A percentile compares a stretch with the other conserved stretches of the same genome.
Conservation (phyloP, 2,329 filamentous ascomycete species). For the Colletotrichum noveboracense region DNA sequence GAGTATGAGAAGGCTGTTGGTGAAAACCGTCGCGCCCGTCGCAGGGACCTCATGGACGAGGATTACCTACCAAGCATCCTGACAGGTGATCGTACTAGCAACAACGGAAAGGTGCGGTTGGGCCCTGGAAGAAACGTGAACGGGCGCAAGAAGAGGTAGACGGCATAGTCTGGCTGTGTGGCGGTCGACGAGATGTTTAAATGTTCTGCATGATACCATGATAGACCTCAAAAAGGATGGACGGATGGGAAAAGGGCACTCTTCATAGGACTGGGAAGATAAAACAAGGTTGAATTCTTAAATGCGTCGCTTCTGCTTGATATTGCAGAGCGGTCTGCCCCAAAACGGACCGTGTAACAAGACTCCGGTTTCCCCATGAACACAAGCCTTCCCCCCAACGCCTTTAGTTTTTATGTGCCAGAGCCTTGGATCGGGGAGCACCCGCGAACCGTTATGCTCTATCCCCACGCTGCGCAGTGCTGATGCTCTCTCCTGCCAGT, state of each 20-base stretch:
- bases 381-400: slow-evolving; percentile 18
- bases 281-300: slow-evolving; percentile 3
- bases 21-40: slow-evolving; percentile 69
- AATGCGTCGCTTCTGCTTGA: not conserved
- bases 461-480: not conserved
- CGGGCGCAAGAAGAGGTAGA: slow-evolving; percentile 20
- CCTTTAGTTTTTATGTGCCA: slow-evolving; percentile 8
- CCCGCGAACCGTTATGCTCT: not conserved
- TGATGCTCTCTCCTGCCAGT: not conserved
- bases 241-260: not conserved
- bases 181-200: slow-evolving; percentile 1
- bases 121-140: slow-evolving; percentile 90
- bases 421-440: not conserved
- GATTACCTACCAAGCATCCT: slow-evolving; percentile 89
- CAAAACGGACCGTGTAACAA: slow-evolving; percentile 5
- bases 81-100: slow-evolving; percentile 74
- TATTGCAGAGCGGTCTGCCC: slow-evolving; percentile 4
- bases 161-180: not conserved
- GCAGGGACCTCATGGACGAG: slow-evolving; percentile 90
- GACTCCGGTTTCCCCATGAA: slow-evolving; percentile 11
- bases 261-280: slow-evolving; percentile 2
- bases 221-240: slow-evolving; percentile 6
- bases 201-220: slow-evolving; percentile 24
- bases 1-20: slow-evolving; percentile 75
- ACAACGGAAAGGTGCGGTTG: slow-evolving; percentile 74